Base-by-base conservation (phyloP, 352 stramenopile genomes). In the Peronospora tabacina region DNA sequence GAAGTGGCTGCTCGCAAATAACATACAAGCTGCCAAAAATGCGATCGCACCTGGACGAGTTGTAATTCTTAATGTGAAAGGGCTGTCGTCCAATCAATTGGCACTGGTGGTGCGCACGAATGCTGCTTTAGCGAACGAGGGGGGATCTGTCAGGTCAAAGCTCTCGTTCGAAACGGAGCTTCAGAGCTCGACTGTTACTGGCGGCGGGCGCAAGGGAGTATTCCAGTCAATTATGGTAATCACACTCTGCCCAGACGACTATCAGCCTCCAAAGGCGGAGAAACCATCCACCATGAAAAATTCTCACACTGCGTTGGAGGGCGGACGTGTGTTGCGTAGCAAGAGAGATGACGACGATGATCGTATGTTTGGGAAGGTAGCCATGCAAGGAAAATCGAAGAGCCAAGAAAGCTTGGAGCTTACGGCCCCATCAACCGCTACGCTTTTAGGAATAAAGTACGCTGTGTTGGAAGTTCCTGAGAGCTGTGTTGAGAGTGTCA, bases 221-320 rank as follows among this genome's bases (percentile, higher is more conserved):
- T 87, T 87, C 54, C 87, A 87, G 64, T 81, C 68, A 1, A 75
- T 90, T 50, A 85, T 79, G 15, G 66, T 90, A 7, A 29, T 88
- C 16, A 85, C 76, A 53, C 54, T 88, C 0, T 90, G 79, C 12
- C 63, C 72, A 0, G 70, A 87, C 12, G 60, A 79, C 35, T 90
- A 87, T 45, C 52, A 73, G 29, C 71, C 74, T 16, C 76, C 79
- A 12, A 68, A 70, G 19, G 52, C 65, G 15, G 54, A 59, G 37
- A 37, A 38, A 2, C 12, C 36, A 38, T 52, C 40, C 17, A 40
- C 15, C 26, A 57, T 58, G 22, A 68, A 61, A 29, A 63, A 15
- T 19, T 24, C 28, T 42, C 36, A 33, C 16, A 29, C 38, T 52
- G 33, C 62, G 2, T 41, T 59, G 28, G 66, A 67, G 22, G 63